phyloP scores from a whole-genome alignment of 1,139 yeast genomes.

The Protomyces pachydermus region DNA sequence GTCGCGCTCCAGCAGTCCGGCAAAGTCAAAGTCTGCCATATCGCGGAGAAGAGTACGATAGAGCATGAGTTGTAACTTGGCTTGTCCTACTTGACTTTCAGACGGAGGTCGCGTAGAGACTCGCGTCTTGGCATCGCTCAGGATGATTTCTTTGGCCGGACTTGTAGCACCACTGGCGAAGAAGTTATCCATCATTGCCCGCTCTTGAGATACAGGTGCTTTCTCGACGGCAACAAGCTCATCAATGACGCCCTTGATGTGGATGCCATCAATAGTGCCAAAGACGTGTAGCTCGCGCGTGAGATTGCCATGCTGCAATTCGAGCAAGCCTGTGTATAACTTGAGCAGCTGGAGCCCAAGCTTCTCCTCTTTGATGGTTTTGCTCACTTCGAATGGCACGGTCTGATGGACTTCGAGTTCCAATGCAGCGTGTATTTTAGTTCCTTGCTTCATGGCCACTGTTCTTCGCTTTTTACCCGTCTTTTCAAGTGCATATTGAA shows the following conservation, averaged over 20 bases:
- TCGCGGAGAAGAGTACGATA: conserved; percentile 30
- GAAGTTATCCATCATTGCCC: neutral
- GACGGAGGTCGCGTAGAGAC: conserved; percentile 26
- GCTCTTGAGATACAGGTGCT: neutral
- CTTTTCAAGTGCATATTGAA: conserved; percentile 17
- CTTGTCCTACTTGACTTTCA: conserved; percentile 28
- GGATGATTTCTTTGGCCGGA: conserved; percentile 11
- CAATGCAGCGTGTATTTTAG: conserved; percentile 29
- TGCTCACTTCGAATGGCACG: conserved; percentile 14
- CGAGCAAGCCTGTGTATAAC: conserved; percentile 26
- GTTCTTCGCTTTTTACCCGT: conserved; percentile 15
- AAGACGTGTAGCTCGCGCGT: conserved; percentile 31
- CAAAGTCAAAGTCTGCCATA: conserved; percentile 29
- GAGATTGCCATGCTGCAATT: conserved; percentile 22
- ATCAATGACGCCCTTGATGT: conserved; percentile 32
- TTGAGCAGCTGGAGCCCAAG: conserved; percentile 29
- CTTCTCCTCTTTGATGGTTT: conserved; percentile 30
- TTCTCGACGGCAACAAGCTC: conserved; percentile 24
- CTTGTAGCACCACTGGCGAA: neutral
- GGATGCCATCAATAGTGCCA: conserved; percentile 29
- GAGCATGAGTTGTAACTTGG: conserved; percentile 31
- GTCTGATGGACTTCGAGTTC: conserved; percentile 28
- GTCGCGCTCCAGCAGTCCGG: neutral
- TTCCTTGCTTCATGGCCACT: conserved; percentile 32
- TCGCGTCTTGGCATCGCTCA: conserved; percentile 28